Conservation (phyloP, 805 yeast species). For the Lachancea sp. region DNA sequence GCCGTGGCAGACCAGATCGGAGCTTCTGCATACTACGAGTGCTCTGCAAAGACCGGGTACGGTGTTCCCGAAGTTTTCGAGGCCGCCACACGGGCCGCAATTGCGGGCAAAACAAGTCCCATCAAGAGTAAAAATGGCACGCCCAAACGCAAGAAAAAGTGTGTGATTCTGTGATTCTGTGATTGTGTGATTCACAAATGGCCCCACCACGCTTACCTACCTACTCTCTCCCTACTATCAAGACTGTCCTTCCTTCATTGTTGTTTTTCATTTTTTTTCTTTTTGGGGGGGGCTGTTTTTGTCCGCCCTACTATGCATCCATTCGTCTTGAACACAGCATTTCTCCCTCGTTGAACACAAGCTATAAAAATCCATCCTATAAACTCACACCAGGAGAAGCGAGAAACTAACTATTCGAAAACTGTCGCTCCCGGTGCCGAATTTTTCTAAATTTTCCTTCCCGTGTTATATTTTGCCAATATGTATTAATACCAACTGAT, state of each 20-base stretch:
- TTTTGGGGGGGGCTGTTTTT: too few species aligned
- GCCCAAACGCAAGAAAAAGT: conserved; percentile 58
- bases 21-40: conserved; percentile 79
- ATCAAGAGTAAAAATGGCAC: conserved; percentile 28
- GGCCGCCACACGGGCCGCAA: conserved; percentile 86
- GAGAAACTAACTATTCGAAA: too few species aligned
- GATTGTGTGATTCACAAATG: background rate
- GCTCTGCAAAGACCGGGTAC: conserved; percentile 86
- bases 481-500: conserved; percentile 5
- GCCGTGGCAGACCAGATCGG: conserved; percentile 85
- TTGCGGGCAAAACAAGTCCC: conserved; percentile 46
- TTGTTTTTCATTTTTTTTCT: too few species aligned
- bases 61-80: conserved; percentile 92
- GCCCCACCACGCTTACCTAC: background rate
- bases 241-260: background rate
- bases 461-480: background rate
- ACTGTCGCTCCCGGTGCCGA: too few species aligned
- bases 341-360: too few species aligned
- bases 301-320: background rate
- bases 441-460: too few species aligned
- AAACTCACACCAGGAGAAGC: too few species aligned
- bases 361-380: too few species aligned
- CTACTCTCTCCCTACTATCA: too few species aligned
- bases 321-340: too few species aligned
- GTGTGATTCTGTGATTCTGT: conserved; percentile 54